Base-by-base conservation (phyloP, 192 early-diverging fungal genomes). In the Diversispora eburnea region DNA sequence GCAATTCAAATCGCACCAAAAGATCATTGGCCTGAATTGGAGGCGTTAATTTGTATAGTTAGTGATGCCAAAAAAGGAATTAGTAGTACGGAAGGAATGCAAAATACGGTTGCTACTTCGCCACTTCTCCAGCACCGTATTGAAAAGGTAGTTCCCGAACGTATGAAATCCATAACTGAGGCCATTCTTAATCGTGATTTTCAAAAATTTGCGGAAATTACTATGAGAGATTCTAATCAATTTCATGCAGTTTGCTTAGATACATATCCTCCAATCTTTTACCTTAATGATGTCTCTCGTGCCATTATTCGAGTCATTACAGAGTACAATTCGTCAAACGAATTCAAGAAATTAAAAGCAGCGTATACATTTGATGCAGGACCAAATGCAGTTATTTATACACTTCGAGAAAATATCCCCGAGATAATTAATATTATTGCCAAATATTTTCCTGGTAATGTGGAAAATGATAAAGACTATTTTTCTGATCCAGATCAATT, bases 291-390 rank as follows among this genome's bases (percentile, higher is more conserved):
- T 81, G 89, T 92, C 33, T 97, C 95, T 61, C 88, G 93, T 58
- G 88, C 89, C 61, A 90, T 99, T 63, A 93, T 96, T 76, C 79
- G 79, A 45, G 79, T 98, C 52, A 84, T 99, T 67, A 90, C 91
- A 47, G 90, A 88, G 33, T 98, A 94, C 87, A 99, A 80, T 25
- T 60, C 77, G 6, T 39, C 59, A 20, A 25, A 45, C 10, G 9
- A 10, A 48, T 74, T 80, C 51, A 84, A 80, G 22, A 78, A 80
- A 68, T 87, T 86, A 74, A 91, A 90, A 60, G 96, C 91, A 13
- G 98, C 98, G 2, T 99, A 99, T 83, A 99, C 98, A 9, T 99
- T 89, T 80, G 98, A 99, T 79, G 98, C 98, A 19, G 98, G 98
- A 42, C 98, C 98, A 56, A 99, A 99, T 74, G 95, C 96, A 0